Evolutionary conservation across 2,329 filamentous ascomycete genomes (phyloP).

Genomic region (Ramularia collo-cygni): DNA sequence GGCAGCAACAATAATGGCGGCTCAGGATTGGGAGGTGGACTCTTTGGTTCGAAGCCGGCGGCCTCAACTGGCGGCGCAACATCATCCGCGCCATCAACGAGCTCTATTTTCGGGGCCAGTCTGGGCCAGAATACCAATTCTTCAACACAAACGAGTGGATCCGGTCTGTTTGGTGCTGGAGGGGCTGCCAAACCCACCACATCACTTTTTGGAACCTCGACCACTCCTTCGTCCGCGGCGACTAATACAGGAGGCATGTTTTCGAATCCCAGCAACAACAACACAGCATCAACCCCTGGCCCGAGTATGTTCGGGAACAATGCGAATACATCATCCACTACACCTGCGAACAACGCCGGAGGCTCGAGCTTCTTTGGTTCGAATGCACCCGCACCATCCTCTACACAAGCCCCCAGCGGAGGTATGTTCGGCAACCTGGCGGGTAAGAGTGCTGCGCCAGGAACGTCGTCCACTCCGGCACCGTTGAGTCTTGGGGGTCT

Average conservation of each 20-base stretch:
- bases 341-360: too few relatives aligned
- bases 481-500: background rate
- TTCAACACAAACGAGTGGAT: background rate
- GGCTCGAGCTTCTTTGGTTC: too few relatives aligned
- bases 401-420: background rate
- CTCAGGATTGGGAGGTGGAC: constrained; percentile 4
- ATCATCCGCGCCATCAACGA: background rate
- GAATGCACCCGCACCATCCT: background rate
- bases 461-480: background rate
- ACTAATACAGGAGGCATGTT: too few relatives aligned
- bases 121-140: background rate
- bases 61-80: background rate
- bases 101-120: background rate
- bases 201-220: background rate
- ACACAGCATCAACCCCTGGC: constrained; percentile 2
- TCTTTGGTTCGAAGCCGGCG: constrained; percentile 9
- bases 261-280: too few relatives aligned
- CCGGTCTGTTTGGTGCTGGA: too few relatives aligned
- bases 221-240: too few relatives aligned
- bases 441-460: background rate
- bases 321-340: constrained; percentile 4
- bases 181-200: background rate
- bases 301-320: constrained; percentile 6
- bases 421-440: background rate
- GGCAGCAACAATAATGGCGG: constrained; percentile 8